Percentiles rank a stretch among this genome's conserved stretches.
Evolutionary conservation across 2,329 filamentous ascomycete genomes (phyloP).

Genomic region (Cytospora mali): DNA sequence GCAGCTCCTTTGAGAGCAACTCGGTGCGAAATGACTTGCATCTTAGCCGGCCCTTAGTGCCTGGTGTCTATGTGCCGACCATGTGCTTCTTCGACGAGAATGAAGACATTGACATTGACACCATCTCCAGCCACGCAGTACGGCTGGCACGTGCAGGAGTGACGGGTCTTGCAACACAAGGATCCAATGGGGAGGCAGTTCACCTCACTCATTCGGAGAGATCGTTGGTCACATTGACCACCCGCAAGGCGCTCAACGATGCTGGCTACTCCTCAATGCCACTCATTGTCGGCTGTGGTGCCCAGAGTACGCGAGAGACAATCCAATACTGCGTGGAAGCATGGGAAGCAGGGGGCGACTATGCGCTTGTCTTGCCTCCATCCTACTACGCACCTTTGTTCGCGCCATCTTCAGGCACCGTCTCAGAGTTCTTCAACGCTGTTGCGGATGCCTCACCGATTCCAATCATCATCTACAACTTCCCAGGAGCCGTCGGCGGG

Average conservation of each 20-base stretch:
- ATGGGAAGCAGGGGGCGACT: constrained; percentile 70
- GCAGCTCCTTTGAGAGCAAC: constrained; percentile 47
- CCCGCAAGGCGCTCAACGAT: constrained; percentile 68
- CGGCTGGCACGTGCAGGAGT: constrained; percentile 75
- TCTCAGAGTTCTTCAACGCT: constrained; percentile 66
- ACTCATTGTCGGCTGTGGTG: constrained; percentile 75
- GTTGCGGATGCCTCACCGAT: constrained; percentile 66
- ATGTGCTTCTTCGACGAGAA: constrained; percentile 70
- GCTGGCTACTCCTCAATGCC: constrained; percentile 68
- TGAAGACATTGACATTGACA: constrained; percentile 67
- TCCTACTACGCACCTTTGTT: constrained; percentile 74
- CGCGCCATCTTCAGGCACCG: constrained; percentile 59
- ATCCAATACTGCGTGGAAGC: constrained; percentile 71
- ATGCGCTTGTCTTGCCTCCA: constrained; percentile 74
- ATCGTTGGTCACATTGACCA: constrained; percentile 67
- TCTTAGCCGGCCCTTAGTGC: constrained; percentile 42
- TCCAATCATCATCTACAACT: constrained; percentile 71
- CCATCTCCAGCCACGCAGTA: constrained; percentile 63
- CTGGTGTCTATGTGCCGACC: constrained; percentile 72
- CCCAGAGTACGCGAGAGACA: constrained; percentile 73
- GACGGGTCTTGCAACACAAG: constrained; percentile 74
- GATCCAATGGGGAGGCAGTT: constrained; percentile 82
- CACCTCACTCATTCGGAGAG: constrained; percentile 74
- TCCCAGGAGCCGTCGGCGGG: constrained; percentile 64
- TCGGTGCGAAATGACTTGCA: constrained; percentile 40